Conservation (phyloP, 768 basidiomycete species). For the Suillus sp. region DNA sequence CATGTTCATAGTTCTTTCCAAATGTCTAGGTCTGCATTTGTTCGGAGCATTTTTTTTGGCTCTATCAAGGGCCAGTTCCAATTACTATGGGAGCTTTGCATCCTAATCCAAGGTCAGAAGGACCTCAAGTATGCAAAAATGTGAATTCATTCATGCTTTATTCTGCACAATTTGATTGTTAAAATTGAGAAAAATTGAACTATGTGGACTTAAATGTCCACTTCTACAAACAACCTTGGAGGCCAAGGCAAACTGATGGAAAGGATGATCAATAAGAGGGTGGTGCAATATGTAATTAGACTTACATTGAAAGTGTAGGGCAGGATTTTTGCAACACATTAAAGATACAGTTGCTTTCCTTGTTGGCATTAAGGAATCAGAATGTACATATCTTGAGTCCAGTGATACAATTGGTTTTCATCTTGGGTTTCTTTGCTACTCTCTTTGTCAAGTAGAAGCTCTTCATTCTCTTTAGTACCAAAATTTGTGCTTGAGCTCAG, state of each 20-base stretch:
- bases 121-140: neutral
- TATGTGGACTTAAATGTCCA: neutral
- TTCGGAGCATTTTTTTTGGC: constrained; percentile 3
- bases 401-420: too few relatives aligned
- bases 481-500: too few relatives aligned
- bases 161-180: constrained; percentile 5
- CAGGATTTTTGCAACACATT: neutral
- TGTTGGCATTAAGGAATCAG: too few relatives aligned
- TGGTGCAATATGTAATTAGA: neutral
- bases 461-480: too few relatives aligned
- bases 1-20: neutral
- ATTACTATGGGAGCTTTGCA: constrained; percentile 2
- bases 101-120: constrained; percentile 2
- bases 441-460: too few relatives aligned
- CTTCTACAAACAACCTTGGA: neutral
- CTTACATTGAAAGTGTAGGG: neutral
- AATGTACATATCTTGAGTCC: too few relatives aligned
- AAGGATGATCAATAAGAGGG: neutral
- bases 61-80: constrained; percentile 7
- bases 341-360: neutral
- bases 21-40: neutral
- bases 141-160: neutral
- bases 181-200: neutral
- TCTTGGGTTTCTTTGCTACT: too few relatives aligned
- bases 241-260: too few relatives aligned